Evolutionary conservation across 129 eudicot genomes (phyloP).

Genomic region (Flaveria linearis): DNA sequence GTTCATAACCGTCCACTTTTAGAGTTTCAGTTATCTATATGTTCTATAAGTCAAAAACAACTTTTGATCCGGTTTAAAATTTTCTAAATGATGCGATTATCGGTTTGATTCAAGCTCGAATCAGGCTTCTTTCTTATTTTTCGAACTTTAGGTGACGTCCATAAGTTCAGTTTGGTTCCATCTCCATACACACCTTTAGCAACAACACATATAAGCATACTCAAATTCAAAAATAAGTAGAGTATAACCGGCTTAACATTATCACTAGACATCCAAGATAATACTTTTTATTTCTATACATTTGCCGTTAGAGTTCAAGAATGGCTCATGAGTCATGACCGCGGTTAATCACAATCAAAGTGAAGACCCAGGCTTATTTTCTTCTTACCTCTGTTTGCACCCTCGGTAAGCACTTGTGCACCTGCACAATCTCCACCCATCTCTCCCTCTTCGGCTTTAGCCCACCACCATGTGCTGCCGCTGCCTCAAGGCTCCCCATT

Average conservation of each 20-base stretch:
- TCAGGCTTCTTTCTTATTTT: too few relatives aligned
- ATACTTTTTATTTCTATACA: conserved; percentile 23
- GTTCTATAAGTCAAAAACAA: too few relatives aligned
- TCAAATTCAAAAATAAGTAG: neutral
- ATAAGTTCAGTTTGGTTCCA: too few relatives aligned
- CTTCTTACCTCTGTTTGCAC: conserved; percentile 42
- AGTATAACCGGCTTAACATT: neutral
- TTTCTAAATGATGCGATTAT: too few relatives aligned
- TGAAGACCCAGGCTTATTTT: conserved; percentile 25
- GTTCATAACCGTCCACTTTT: too few relatives aligned
- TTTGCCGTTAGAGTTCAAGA: neutral
- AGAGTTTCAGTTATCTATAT: too few relatives aligned
- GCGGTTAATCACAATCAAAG: neutral
- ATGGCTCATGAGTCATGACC: neutral
- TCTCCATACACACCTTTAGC: neutral
- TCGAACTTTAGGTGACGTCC: too few relatives aligned
- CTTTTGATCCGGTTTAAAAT: too few relatives aligned
- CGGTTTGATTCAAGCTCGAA: too few relatives aligned
- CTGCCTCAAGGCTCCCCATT: conserved; percentile 35
- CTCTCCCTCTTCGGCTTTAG: conserved; percentile 27
- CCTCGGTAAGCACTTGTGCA: conserved; percentile 44
- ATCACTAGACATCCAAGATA: neutral
- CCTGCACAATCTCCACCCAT: conserved; percentile 41
- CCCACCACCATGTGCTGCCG: conserved; percentile 31
- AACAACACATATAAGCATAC: neutral